phyloP scores from a whole-genome alignment of 1,139 yeast species.

The Geotrichum macrosporum region DNA sequence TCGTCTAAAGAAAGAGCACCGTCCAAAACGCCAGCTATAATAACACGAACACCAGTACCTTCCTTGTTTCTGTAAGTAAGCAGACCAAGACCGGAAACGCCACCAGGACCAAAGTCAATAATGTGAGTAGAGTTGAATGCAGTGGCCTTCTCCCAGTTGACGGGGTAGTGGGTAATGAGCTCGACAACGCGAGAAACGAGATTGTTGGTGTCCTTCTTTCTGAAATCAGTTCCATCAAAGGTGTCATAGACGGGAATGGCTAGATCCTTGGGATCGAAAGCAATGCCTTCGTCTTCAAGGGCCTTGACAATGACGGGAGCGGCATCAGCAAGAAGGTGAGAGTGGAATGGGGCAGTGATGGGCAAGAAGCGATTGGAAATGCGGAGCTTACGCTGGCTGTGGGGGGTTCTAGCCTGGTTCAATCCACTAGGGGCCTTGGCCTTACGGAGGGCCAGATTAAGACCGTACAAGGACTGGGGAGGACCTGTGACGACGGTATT shows the following conservation, averaged over 20 bases:
- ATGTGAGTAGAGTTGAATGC: slow-evolving; percentile 77
- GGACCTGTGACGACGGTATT: slow-evolving; percentile 96
- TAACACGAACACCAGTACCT: slow-evolving; percentile 95
- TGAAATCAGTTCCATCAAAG: slow-evolving; percentile 74
- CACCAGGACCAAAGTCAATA: slow-evolving; percentile 98
- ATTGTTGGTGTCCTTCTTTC: slow-evolving; percentile 46
- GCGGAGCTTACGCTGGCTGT: slow-evolving; percentile 85
- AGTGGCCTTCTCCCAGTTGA: slow-evolving; percentile 92
- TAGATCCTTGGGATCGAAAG: slow-evolving; percentile 53
- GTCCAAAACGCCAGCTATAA: slow-evolving; percentile 89
- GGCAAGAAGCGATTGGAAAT: slow-evolving; percentile 93
- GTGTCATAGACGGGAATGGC: slow-evolving; percentile 91
- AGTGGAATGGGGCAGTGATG: slow-evolving; percentile 95
- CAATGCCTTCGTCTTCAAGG: slow-evolving; percentile 53
- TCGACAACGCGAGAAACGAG: slow-evolving; percentile 64
- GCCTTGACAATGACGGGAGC: slow-evolving; percentile 63
- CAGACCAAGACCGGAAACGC: slow-evolving; percentile 92
- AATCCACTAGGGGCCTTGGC: slow-evolving; percentile 92
- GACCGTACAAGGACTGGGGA: slow-evolving; percentile 96
- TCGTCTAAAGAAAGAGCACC: slow-evolving; percentile 64
- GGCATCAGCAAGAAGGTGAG: slow-evolving; percentile 74
- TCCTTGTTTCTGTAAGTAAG: slow-evolving; percentile 96
- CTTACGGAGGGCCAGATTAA: slow-evolving; percentile 84
- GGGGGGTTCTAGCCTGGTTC: slow-evolving; percentile 92
- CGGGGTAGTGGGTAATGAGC: slow-evolving; percentile 84